Evolutionary conservation across 257 asterid species (phyloP).

Genomic region (Solanum peruvianum): DNA sequence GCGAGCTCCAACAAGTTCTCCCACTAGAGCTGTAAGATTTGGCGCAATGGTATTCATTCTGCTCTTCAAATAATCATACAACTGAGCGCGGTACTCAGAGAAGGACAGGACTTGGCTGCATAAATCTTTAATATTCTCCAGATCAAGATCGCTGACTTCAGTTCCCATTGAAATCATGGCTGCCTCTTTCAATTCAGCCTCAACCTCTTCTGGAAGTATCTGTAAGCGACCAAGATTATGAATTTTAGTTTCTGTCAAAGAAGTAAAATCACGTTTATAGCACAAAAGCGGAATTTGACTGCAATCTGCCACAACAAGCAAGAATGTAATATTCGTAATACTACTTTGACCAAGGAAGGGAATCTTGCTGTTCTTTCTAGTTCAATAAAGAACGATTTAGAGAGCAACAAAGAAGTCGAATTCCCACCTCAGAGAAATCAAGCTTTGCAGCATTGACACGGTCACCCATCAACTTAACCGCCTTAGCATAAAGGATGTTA

Average conservation of each 20-base stretch:
- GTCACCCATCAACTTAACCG: slow-evolving; percentile 80
- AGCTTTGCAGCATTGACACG: slow-evolving; percentile 70
- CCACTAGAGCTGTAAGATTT: slow-evolving; percentile 83
- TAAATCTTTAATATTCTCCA: slow-evolving; percentile 70
- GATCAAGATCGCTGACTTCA: slow-evolving; percentile 79
- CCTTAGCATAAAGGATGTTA: slow-evolving; percentile 62
- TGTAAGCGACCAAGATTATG: slow-evolving; percentile 1
- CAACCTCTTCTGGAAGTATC: slow-evolving; percentile 70
- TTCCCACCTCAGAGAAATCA: slow-evolving; percentile 56
- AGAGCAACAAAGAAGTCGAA: neutral
- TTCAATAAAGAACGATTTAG: neutral
- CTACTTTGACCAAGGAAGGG: neutral
- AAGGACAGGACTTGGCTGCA: slow-evolving; percentile 83
- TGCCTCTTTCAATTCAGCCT: slow-evolving; percentile 73
- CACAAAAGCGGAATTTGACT: neutral
- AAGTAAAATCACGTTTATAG: neutral
- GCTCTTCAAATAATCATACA: slow-evolving; percentile 71
- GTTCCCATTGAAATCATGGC: slow-evolving; percentile 91
- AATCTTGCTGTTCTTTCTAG: neutral
- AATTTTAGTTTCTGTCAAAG: neutral
- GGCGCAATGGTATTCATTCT: slow-evolving; percentile 93
- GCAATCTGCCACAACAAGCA: neutral
- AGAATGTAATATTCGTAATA: neutral
- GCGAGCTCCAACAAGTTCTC: slow-evolving; percentile 89
- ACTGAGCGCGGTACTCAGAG: slow-evolving; percentile 73